Evolutionary conservation across 495 filamentous ascomycete genomes (phyloP).

Genomic region (Xylaria curta): DNA sequence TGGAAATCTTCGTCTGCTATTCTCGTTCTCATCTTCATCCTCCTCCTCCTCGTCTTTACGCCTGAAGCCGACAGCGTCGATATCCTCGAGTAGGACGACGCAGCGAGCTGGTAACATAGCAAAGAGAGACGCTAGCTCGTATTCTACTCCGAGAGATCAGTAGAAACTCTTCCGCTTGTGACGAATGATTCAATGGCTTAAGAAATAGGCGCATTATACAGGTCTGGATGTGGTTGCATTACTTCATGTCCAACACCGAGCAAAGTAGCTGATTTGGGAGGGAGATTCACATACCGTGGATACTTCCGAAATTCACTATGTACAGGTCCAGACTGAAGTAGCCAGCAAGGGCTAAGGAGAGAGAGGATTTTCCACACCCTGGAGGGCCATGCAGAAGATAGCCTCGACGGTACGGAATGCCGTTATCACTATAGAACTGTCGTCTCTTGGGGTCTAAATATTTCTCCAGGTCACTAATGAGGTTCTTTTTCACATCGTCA

Average conservation of each 20-base stretch:
- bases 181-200: neutral
- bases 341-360: constrained; percentile 61
- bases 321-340: constrained; percentile 63
- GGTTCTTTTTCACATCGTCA: constrained; percentile 62
- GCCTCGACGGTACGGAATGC: constrained; percentile 72
- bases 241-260: neutral
- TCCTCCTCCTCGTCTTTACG: constrained; percentile 21
- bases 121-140: constrained; percentile 65
- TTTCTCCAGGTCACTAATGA: constrained; percentile 74
- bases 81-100: constrained; percentile 65
- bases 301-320: constrained; percentile 56
- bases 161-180: neutral
- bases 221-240: neutral
- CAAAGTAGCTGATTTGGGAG: neutral
- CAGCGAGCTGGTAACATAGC: constrained; percentile 59
- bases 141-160: constrained; percentile 47
- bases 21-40: neutral
- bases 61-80: constrained; percentile 52
- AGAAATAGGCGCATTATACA: neutral
- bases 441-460: constrained; percentile 71
- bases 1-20: neutral
- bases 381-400: constrained; percentile 84
- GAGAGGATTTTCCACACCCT: constrained; percentile 61
- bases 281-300: constrained; percentile 41
- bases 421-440: constrained; percentile 68